phyloP scores from a whole-genome alignment of 2,329 filamentous ascomycete species.

The Xylaria sp. region DNA sequence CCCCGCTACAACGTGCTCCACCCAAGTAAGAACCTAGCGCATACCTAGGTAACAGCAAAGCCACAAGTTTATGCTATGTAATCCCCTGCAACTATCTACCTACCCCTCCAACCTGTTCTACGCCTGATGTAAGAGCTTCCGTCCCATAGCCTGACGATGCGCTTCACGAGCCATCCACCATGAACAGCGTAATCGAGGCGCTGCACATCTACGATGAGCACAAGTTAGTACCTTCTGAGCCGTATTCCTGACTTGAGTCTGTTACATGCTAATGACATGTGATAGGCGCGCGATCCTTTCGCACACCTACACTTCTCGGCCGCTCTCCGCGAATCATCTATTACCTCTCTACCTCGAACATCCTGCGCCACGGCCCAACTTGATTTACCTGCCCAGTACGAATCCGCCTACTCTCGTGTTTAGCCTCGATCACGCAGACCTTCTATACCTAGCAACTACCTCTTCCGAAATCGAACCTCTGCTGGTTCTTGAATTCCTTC shows the following conservation, averaged over 20 bases:
- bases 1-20: constrained; percentile 33
- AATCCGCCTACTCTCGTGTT: constrained; percentile 90
- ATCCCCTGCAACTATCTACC: too few species aligned
- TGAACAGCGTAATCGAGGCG: constrained; percentile 91
- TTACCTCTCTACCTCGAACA: constrained; percentile 89
- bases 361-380: constrained; percentile 80
- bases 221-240: constrained; percentile 67
- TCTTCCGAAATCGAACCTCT: constrained; percentile 89
- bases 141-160: constrained; percentile 40
- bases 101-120: constrained; percentile 5
- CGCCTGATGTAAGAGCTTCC: not conserved
- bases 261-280: constrained; percentile 41
- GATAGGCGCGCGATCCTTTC: constrained; percentile 83
- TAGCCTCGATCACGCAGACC: constrained; percentile 84
- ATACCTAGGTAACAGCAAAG: not conserved
- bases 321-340: constrained; percentile 78
- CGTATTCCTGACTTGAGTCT: not conserved
- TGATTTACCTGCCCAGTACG: constrained; percentile 84
- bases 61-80: not conserved
- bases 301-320: constrained; percentile 86
- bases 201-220: constrained; percentile 97
- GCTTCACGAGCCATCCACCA: constrained; percentile 58
- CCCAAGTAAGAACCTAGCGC: not conserved
- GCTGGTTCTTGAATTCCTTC: constrained; percentile 91
- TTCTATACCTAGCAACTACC: constrained; percentile 86